Conservation (phyloP, 345 rosid genomes). For the Eucalyptus erythrocorys region DNA sequence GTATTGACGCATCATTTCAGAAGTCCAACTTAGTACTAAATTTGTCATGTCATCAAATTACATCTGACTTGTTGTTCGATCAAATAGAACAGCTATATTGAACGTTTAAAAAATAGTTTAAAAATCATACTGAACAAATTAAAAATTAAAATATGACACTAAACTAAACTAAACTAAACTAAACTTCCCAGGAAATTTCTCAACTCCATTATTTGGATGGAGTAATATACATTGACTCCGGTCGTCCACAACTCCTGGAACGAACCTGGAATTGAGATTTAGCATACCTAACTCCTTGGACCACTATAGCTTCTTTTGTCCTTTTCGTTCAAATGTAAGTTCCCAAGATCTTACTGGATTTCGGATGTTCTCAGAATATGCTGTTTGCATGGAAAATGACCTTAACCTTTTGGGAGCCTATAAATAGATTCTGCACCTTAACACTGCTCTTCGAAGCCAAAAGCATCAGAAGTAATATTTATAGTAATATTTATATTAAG, state of each 20-base stretch:
- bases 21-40: neutral
- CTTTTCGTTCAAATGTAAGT: neutral
- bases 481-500: neutral
- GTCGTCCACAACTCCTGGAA: neutral
- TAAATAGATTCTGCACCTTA: neutral
- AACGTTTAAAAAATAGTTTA: neutral
- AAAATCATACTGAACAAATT: rapidly evolving
- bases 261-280: neutral
- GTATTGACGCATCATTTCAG: neutral
- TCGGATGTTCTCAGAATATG: neutral
- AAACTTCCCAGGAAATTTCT: neutral
- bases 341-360: neutral
- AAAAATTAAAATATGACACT: neutral
- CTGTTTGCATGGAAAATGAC: neutral
- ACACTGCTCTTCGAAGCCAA: neutral
- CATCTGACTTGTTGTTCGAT: neutral
- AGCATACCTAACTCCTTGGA: neutral
- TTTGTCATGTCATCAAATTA: neutral
- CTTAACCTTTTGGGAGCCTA: neutral
- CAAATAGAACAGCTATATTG: rapidly evolving
- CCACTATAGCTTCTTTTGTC: neutral
- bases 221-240: neutral
- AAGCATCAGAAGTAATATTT: neutral
- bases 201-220: neutral
- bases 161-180: no score